A percentile compares a stretch with the other conserved stretches of the same genome.
Conservation (phyloP, 176 grass and related monocot genomes). For the Eremochloa ophiuroides region DNA sequence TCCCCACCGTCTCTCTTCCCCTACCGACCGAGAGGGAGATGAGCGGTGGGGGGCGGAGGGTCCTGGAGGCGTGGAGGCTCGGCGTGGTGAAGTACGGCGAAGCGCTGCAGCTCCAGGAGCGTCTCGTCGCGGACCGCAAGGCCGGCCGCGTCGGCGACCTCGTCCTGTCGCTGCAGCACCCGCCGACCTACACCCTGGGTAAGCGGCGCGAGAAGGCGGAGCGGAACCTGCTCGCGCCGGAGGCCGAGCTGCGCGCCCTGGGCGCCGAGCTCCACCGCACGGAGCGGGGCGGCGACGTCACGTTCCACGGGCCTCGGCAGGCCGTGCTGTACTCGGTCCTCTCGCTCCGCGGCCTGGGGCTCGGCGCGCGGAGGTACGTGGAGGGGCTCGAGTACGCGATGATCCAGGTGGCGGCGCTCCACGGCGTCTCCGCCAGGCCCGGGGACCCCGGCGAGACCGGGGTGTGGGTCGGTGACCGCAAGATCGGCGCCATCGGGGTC, state of each 20-base stretch:
- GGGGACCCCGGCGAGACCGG: slow-evolving; percentile 67
- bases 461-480: slow-evolving; percentile 85
- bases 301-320: slow-evolving; percentile 84
- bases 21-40: slow-evolving; percentile 31
- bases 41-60: slow-evolving; percentile 36
- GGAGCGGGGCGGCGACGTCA: slow-evolving; percentile 81
- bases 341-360: slow-evolving; percentile 50
- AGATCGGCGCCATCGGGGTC: slow-evolving; percentile 94
- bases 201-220: slow-evolving; percentile 63
- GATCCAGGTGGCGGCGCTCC: slow-evolving; percentile 63
- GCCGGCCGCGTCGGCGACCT: slow-evolving; percentile 47
- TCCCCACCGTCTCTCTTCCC: neutral
- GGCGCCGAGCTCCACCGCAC: slow-evolving; percentile 78
- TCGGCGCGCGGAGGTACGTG: slow-evolving; percentile 81
- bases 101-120: slow-evolving; percentile 84
- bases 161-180: slow-evolving; percentile 79
- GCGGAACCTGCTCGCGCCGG: slow-evolving; percentile 66
- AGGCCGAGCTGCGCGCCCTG: slow-evolving; percentile 50
- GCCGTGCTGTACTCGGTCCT: slow-evolving; percentile 85
- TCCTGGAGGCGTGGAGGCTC: slow-evolving; percentile 62
- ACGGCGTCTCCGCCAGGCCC: slow-evolving; percentile 60
- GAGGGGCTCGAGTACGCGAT: slow-evolving; percentile 81
- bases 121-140: slow-evolving; percentile 63
- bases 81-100: slow-evolving; percentile 69
- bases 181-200: slow-evolving; percentile 87